Conservation (phyloP, 495 filamentous ascomycete species). For the Trichocladium uniseriatum region DNA sequence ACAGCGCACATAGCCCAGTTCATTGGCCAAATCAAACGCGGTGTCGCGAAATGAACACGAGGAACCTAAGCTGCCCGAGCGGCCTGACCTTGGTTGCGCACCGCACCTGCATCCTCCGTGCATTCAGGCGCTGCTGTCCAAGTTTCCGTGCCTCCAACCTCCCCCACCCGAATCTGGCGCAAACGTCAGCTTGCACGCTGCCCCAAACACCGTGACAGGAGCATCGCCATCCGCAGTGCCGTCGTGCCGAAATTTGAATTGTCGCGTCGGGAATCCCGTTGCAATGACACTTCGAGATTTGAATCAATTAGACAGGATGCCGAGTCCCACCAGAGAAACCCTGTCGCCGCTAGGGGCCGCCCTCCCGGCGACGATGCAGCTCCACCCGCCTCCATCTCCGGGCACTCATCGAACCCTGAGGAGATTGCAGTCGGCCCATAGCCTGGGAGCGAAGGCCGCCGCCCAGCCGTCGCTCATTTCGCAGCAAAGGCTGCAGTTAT, state of each 20-base stretch:
- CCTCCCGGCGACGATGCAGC: constrained; percentile 15
- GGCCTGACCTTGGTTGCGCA: no score
- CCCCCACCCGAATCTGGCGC: no score
- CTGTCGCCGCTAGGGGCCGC: constrained; percentile 11
- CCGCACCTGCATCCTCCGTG: background rate
- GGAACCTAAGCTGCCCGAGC: background rate
- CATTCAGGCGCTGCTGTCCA: background rate
- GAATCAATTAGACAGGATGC: constrained; percentile 25
- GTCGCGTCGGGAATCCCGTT: no score
- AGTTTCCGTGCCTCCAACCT: background rate
- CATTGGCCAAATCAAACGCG: constrained; percentile 7
- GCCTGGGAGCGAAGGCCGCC: constrained; percentile 36
- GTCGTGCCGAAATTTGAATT: no score
- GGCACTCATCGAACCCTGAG: constrained; percentile 39
- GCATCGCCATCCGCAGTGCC: background rate
- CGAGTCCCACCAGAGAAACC: constrained; percentile 32
- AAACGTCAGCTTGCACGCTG: no score
- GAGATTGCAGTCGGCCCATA: constrained; percentile 49
- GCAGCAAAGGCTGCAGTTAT: constrained; percentile 40
- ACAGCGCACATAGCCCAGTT: background rate
- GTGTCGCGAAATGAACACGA: constrained; percentile 25
- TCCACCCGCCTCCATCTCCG: constrained; percentile 28
- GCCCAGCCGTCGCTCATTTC: constrained; percentile 42
- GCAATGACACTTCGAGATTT: constrained; percentile 19
- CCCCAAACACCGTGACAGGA: no score